These are phyloP conservation scores for Chenopodium formosanum DNA, from an alignment of 148 eudicot species.

Conservation along the genomic window DNA sequence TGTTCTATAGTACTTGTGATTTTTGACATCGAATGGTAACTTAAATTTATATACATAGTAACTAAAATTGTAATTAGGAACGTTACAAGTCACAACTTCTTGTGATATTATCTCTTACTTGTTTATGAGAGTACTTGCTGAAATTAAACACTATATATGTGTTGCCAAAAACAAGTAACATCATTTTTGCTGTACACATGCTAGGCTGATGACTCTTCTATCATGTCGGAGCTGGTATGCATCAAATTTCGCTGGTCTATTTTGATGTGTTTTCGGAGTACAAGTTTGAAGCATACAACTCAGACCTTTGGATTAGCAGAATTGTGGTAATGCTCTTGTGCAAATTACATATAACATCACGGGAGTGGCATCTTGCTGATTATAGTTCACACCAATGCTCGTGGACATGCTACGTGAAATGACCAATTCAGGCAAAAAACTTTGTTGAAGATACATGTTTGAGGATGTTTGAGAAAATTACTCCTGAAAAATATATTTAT, in stretches of 20 bases:
- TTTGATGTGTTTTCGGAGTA: neutral
- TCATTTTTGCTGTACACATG: neutral
- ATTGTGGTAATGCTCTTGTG: neutral
- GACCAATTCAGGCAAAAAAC: neutral
- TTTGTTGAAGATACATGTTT: neutral
- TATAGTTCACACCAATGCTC: neutral
- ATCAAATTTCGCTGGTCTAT: neutral
- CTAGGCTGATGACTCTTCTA: constrained; percentile 2
- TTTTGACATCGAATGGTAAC: neutral
- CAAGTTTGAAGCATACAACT: neutral
- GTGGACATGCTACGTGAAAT: neutral
- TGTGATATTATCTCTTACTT: neutral
- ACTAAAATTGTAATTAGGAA: neutral
- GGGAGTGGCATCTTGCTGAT: neutral
- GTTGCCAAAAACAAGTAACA: neutral
- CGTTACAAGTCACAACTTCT: neutral
- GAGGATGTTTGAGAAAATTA: no score
- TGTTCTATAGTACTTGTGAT: neutral
- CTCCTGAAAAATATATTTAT: no score
- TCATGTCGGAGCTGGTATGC: neutral
- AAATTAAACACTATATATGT: neutral
- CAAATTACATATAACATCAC: neutral
- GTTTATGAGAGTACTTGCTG: neutral
- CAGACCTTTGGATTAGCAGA: neutral
- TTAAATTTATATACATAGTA: neutral